Percentiles rank a stretch among this genome's conserved stretches.
Evolutionary conservation across 1,284 basidiomycete species (phyloP).

Genomic region (Pascua guehoae): DNA sequence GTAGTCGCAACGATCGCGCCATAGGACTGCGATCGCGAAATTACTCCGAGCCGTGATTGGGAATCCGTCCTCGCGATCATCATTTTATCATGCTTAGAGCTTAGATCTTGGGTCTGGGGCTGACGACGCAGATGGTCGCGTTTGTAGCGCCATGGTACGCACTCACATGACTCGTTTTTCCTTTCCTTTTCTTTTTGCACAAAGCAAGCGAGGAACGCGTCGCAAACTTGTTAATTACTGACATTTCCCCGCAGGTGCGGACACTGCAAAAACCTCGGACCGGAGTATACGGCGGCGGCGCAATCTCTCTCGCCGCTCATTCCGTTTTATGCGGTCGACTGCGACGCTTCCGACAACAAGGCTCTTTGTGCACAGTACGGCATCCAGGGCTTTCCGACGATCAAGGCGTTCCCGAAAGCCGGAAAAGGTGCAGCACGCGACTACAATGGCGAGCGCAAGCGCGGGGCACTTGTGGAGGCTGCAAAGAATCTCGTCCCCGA

Average conservation of each 20-base stretch:
- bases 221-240: background rate
- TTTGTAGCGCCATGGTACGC: constrained; percentile 86
- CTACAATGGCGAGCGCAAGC: constrained; percentile 71
- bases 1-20: constrained; percentile 3
- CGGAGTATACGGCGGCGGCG: constrained; percentile 80
- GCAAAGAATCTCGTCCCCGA: constrained; percentile 71
- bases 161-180: constrained; percentile 4
- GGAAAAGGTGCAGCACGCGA: constrained; percentile 61
- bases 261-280: constrained; percentile 83
- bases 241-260: constrained; percentile 28
- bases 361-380: constrained; percentile 74
- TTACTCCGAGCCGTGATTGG: no score
- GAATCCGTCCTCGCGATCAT: no score
- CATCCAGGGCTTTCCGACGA: constrained; percentile 89
- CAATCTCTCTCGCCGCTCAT: constrained; percentile 73
- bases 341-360: constrained; percentile 79
- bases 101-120: background rate
- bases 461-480: constrained; percentile 71
- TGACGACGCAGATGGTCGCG: constrained; percentile 59
- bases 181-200: background rate
- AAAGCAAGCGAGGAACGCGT: background rate
- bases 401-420: constrained; percentile 80
- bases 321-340: constrained; percentile 85
- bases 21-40: background rate
- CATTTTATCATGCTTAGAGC: no score